These are phyloP conservation scores for Stenogyne calaminthoides DNA, from an alignment of 305 asterid genomes.

Conservation along the genomic window DNA sequence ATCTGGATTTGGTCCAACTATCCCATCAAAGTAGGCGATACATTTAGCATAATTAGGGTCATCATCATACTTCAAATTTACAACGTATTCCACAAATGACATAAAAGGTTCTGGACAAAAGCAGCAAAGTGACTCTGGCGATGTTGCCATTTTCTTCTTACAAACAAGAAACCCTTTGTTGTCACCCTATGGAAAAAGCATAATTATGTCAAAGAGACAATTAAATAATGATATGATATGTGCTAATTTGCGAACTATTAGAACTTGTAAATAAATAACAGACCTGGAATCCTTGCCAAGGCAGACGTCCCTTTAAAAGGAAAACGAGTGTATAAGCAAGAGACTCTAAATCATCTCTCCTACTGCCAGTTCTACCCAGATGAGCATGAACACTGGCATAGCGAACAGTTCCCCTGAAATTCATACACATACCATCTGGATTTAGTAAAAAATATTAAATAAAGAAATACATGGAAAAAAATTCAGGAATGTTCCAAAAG, in stretches of 20 bases:
- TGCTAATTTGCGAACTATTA: not conserved
- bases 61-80: slow-evolving; percentile 88
- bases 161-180: slow-evolving; percentile 88
- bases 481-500: not conserved
- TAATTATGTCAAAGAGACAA: slow-evolving; percentile 16
- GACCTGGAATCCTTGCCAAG: slow-evolving; percentile 98
- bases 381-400: slow-evolving; percentile 97
- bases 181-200: slow-evolving; percentile 61
- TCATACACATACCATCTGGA: slow-evolving; percentile 29
- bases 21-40: slow-evolving; percentile 76
- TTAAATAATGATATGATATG: not conserved
- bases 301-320: slow-evolving; percentile 85
- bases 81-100: slow-evolving; percentile 68
- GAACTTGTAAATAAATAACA: slow-evolving; percentile 22
- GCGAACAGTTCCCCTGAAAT: slow-evolving; percentile 87
- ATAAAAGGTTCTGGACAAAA: slow-evolving; percentile 82
- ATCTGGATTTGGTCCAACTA: slow-evolving; percentile 72
- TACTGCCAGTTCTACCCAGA: slow-evolving; percentile 77
- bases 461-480: not conserved
- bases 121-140: slow-evolving; percentile 73
- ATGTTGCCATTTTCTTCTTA: slow-evolving; percentile 92
- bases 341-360: slow-evolving; percentile 96
- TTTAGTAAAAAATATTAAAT: not conserved
- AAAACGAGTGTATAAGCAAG: slow-evolving; percentile 89
- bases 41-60: slow-evolving; percentile 87